These are phyloP conservation scores for Trametes polyzona DNA, from an alignment of 1,284 basidiomycete genomes.

Conservation along the genomic window DNA sequence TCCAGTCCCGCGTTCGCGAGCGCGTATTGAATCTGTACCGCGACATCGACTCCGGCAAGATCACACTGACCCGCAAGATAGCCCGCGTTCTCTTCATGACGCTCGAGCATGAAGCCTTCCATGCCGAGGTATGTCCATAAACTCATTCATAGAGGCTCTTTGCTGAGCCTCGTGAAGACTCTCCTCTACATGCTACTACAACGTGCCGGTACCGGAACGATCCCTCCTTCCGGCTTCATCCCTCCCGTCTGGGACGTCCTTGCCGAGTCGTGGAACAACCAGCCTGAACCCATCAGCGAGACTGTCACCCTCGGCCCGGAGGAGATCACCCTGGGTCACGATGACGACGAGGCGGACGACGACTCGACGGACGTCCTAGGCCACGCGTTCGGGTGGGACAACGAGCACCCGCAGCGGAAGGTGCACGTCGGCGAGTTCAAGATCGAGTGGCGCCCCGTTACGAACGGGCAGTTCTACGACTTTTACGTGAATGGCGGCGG, in stretches of 20 bases:
- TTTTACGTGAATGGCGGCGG: constrained; percentile 55
- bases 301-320: constrained; percentile 65
- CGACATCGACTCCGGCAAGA: constrained; percentile 63
- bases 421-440: constrained; percentile 66
- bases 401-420: constrained; percentile 77
- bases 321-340: constrained; percentile 76
- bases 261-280: constrained; percentile 63
- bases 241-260: constrained; percentile 80
- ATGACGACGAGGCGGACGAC: constrained; percentile 83
- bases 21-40: constrained; percentile 78
- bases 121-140: constrained; percentile 62
- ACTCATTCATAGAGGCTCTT: background rate
- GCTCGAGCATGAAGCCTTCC: constrained; percentile 86
- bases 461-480: constrained; percentile 77
- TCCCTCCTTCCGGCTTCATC: constrained; percentile 78
- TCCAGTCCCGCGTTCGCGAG: constrained; percentile 74
- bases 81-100: constrained; percentile 89
- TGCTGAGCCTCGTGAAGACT: constrained; percentile 52
- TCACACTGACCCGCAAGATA: constrained; percentile 64
- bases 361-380: constrained; percentile 43
- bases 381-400: constrained; percentile 96
- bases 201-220: constrained; percentile 73
- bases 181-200: constrained; percentile 94
- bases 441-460: constrained; percentile 85
- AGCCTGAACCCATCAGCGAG: constrained; percentile 44